Percentiles rank a stretch among this genome's conserved stretches.
Evolutionary conservation across 2,329 filamentous ascomycete species (phyloP).

Genomic region (Aureobasidium leucospermi): DNA sequence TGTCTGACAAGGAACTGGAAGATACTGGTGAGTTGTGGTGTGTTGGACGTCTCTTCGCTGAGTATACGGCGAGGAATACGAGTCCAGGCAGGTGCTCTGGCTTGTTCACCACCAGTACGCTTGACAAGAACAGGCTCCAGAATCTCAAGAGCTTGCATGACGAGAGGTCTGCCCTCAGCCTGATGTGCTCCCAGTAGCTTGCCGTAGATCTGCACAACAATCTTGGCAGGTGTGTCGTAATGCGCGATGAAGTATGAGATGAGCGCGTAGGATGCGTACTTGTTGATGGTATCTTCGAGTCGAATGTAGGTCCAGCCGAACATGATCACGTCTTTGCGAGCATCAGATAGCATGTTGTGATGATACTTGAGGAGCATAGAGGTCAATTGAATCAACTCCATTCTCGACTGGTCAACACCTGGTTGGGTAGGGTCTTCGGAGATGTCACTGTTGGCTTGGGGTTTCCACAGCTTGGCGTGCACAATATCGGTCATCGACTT

Average conservation of each 20-base stretch:
- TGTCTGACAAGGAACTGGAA: conserved; percentile 95
- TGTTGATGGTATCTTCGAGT: conserved; percentile 98
- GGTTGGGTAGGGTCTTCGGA: conserved; percentile 76
- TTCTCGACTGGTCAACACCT: conserved; percentile 88
- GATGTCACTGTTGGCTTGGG: conserved; percentile 67
- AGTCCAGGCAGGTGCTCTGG: conserved; percentile 75
- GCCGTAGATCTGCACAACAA: conserved; percentile 90
- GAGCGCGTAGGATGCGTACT: conserved; percentile 93
- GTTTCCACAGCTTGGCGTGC: conserved; percentile 88
- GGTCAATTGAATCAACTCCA: conserved; percentile 92
- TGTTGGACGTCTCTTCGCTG: conserved; percentile 87
- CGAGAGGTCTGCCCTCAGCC: conserved; percentile 83
- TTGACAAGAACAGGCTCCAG: conserved; percentile 91
- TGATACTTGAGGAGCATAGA: conserved; percentile 95
- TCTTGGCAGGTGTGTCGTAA: conserved; percentile 94
- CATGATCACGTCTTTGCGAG: conserved; percentile 96
- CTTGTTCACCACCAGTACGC: conserved; percentile 60
- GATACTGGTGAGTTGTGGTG: conserved; percentile 93
- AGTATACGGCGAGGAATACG: conserved; percentile 84
- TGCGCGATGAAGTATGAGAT: conserved; percentile 97
- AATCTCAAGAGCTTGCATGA: conserved; percentile 89
- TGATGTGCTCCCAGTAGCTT: conserved; percentile 87
- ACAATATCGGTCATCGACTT: conserved; percentile 81
- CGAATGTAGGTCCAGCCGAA: conserved; percentile 98
- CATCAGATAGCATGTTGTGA: conserved; percentile 76